phyloP scores from a whole-genome alignment of 2,329 filamentous ascomycete genomes.

The Amphichorda felina region DNA sequence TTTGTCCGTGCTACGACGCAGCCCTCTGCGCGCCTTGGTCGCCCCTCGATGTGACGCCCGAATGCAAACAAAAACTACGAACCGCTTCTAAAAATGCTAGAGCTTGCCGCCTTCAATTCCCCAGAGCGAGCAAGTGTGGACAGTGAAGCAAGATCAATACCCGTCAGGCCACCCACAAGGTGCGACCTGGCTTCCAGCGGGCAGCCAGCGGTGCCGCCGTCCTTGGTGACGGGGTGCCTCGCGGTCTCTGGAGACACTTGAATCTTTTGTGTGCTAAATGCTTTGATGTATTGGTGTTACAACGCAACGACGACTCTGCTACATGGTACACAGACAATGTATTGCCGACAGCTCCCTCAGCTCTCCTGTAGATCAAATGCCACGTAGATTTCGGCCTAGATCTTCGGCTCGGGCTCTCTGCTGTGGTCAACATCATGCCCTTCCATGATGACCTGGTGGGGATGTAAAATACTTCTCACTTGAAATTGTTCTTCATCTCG shows the following conservation, averaged over 20 bases:
- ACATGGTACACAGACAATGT: not conserved
- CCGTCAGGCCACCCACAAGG: slow-evolving; percentile 9
- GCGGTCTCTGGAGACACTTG: slow-evolving; percentile 24
- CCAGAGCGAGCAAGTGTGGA: slow-evolving; percentile 56
- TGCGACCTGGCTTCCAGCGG: slow-evolving; percentile 13
- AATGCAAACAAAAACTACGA: not conserved
- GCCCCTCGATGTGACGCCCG: too few relatives aligned
- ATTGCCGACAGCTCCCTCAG: not conserved
- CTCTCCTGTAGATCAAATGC: too few relatives aligned
- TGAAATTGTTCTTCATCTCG: slow-evolving; percentile 79
- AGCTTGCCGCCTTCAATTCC: slow-evolving; percentile 46
- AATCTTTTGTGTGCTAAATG: slow-evolving; percentile 2
- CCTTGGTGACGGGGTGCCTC: slow-evolving; percentile 14
- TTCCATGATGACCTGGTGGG: not conserved
- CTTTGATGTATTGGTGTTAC: slow-evolving; percentile 4
- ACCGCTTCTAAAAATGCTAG: slow-evolving; percentile 41
- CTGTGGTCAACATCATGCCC: not conserved
- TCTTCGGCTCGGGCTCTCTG: slow-evolving; percentile 16
- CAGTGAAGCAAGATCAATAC: slow-evolving; percentile 53
- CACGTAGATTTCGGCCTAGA: slow-evolving; percentile 8
- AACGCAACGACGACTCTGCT: not conserved
- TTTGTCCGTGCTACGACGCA: too few relatives aligned
- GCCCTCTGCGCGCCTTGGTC: too few relatives aligned
- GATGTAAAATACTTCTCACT: slow-evolving; percentile 27
- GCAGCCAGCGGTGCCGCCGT: slow-evolving; percentile 15